Percentiles rank a stretch among this genome's conserved stretches.
Conservation (phyloP, 192 early-diverging fungal genomes). For the Haplosporangium gracile region DNA sequence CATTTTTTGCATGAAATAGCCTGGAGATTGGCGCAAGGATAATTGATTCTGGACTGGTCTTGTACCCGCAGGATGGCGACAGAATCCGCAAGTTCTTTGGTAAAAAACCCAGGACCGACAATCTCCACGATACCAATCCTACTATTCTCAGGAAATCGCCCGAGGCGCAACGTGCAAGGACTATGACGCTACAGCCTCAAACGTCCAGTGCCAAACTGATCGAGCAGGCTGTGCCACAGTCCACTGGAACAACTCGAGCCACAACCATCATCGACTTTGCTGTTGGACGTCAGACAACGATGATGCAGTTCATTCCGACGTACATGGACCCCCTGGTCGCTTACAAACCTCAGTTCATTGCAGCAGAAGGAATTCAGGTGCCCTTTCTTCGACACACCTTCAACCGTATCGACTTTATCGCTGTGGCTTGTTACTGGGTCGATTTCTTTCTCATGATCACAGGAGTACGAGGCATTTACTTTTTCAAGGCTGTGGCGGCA, state of each 20-base stretch:
- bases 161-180: constrained; percentile 10
- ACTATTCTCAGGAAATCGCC: constrained; percentile 44
- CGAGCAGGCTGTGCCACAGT: constrained; percentile 10
- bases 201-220: not conserved
- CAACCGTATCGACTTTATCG: constrained; percentile 71
- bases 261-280: constrained; percentile 50
- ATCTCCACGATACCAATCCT: constrained; percentile 54
- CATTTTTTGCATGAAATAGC: constrained; percentile 13
- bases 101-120: constrained; percentile 36
- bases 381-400: constrained; percentile 73
- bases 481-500: constrained; percentile 67
- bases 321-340: constrained; percentile 30
- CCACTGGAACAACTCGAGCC: constrained; percentile 9
- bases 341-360: constrained; percentile 31
- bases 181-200: constrained; percentile 12
- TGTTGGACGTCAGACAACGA: constrained; percentile 27
- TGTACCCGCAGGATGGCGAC: constrained; percentile 50
- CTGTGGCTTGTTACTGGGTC: constrained; percentile 69
- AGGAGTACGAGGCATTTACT: constrained; percentile 56
- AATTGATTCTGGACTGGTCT: constrained; percentile 55
- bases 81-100: constrained; percentile 47
- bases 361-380: constrained; percentile 18
- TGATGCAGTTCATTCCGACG: constrained; percentile 26
- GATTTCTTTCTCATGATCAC: constrained; percentile 59
- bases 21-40: constrained; percentile 54